Base-by-base conservation (phyloP, 805 yeast species). In the Metschnikowia rubicola region DNA sequence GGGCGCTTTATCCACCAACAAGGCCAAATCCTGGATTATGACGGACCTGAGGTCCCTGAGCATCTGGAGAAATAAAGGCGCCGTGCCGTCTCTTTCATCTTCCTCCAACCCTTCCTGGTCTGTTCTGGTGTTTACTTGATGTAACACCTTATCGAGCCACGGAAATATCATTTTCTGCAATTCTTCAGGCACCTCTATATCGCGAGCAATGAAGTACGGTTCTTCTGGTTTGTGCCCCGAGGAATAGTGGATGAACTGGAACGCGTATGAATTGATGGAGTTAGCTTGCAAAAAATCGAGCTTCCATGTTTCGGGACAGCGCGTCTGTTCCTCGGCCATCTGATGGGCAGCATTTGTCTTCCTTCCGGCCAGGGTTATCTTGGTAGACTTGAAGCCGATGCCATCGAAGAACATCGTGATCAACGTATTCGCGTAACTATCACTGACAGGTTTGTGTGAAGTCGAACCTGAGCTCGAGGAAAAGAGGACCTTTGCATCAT, bases 21-120 rank as follows among this genome's bases (percentile, higher is more conserved):
- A 15, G 10, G 46, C 46, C 41, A 46, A 46, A 19, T 46, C 50
- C 19, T 46, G 50, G 26, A 46, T 21, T 15, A 46, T 46, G 17
- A 38, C 29, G 10, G 35, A 30, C 34, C 50, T 29, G 37, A 42
- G 37, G 15, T 13, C 35, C 17, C 39, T 34, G 33, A 46, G 46
- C 43, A 42, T 42, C 4, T 35, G 13, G 15, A 46, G 42, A 35
- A 41, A 41, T 21, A n/a, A 3, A 10, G 21, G 10, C 1, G 19
- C 34, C 2, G 36, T 13, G 3, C 30, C 42, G n/a, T 33, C 37
- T 28, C 10, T 26, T 15, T 21, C 26, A 21, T 21, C 26, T 21
- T 21, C 26, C 11, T 35, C 13, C 8, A 9, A 4, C 11, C 13
- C 13, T 10, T 10, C 11, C 2, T 10, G 40, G n/a, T 39, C 10